phyloP scores from a whole-genome alignment of 352 stramenopile genomes.

The Globisporangium takayamanum region DNA sequence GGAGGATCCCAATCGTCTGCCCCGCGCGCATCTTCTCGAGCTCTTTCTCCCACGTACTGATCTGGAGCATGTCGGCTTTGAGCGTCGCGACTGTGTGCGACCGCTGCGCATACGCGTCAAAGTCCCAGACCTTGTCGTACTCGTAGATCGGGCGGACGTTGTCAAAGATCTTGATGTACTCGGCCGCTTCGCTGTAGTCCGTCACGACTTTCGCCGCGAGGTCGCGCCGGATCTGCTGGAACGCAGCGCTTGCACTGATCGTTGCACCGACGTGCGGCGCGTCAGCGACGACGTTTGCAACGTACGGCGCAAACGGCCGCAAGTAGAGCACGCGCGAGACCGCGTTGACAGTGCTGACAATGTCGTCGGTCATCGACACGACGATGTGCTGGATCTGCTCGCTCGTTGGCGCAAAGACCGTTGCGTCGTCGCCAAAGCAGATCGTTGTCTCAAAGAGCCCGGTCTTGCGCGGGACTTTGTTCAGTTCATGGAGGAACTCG shows the following conservation, averaged over 20 bases:
- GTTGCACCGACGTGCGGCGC: conserved; percentile 73
- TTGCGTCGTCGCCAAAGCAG: conserved; percentile 77
- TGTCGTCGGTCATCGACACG: conserved; percentile 83
- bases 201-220: conserved; percentile 81
- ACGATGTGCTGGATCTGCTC: conserved; percentile 89
- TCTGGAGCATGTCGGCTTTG: conserved; percentile 87
- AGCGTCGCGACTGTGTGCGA: conserved; percentile 83
- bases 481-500: conserved; percentile 86
- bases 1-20: conserved; percentile 89
- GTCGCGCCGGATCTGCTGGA: conserved; percentile 63
- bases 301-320: conserved; percentile 76
- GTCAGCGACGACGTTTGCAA: conserved; percentile 57
- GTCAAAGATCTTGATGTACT: conserved; percentile 92
- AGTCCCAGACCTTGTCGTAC: conserved; percentile 88
- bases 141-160: conserved; percentile 90
- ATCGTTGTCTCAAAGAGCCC: conserved; percentile 94
- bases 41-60: conserved; percentile 91
- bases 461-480: conserved; percentile 81
- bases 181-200: conserved; percentile 82
- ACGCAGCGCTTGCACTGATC: conserved; percentile 64
- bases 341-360: conserved; percentile 85
- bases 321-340: conserved; percentile 88
- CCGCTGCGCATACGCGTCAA: conserved; percentile 80
- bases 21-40: conserved; percentile 91
- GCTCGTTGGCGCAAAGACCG: conserved; percentile 81